phyloP scores from a whole-genome alignment of 139 green algal species.

The Tetratostichococcus sp. region DNA sequence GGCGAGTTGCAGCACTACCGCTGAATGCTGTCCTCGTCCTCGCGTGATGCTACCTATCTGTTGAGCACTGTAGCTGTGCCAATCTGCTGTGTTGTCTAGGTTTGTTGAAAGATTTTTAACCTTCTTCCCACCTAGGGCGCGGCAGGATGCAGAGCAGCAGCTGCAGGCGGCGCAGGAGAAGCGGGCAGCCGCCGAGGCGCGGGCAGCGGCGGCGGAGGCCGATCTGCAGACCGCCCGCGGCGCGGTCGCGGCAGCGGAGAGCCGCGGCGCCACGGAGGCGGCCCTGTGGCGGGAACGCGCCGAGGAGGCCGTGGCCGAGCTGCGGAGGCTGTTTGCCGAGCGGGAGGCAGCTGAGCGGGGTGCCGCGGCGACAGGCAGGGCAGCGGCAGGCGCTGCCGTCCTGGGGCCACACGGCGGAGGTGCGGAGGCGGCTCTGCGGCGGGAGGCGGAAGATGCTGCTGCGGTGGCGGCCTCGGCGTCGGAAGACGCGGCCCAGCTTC shows the following conservation, averaged over 20 bases:
- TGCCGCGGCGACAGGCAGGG: background rate
- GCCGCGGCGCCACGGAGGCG: background rate
- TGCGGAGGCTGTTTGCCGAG: background rate
- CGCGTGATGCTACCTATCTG: no score
- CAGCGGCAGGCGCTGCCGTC: background rate
- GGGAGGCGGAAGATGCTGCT: background rate
- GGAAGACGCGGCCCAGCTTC: background rate
- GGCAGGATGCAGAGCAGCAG: background rate
- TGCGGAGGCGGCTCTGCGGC: background rate
- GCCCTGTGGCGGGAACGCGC: background rate
- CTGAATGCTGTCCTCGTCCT: no score
- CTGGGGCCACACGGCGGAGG: background rate
- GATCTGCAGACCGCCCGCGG: background rate
- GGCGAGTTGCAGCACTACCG: background rate
- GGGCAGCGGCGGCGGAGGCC: slow-evolving; percentile 24
- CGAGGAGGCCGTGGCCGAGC: background rate
- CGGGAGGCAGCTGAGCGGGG: background rate
- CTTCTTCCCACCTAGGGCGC: no score
- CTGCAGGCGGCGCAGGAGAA: background rate
- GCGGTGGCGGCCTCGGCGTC: background rate
- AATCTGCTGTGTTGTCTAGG: no score
- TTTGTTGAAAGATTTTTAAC: no score
- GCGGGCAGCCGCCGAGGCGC: slow-evolving; percentile 27
- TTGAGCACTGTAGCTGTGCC: no score
- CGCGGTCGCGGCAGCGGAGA: background rate